A percentile compares a stretch with the other conserved stretches of the same genome.
Conservation (phyloP, 2,329 filamentous ascomycete genomes). For the Scytalidium sp. region DNA sequence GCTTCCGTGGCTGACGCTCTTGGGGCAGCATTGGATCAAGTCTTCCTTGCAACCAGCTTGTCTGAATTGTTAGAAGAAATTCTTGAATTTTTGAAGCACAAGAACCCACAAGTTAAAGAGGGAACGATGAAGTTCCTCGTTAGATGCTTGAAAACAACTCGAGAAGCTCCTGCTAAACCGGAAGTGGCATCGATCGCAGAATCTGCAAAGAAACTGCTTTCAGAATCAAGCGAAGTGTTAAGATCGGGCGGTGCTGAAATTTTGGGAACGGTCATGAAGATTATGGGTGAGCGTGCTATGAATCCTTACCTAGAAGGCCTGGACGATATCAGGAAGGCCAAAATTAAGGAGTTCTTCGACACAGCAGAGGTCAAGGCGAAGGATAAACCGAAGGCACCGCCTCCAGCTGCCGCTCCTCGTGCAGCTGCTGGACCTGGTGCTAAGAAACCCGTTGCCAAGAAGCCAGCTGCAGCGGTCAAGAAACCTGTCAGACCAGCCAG, state of each 20-base stretch:
- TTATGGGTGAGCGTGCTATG: slow-evolving; percentile 96
- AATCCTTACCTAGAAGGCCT: slow-evolving; percentile 85
- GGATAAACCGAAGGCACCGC: slow-evolving; percentile 81
- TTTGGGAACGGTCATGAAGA: slow-evolving; percentile 95
- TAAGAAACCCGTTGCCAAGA: slow-evolving; percentile 41
- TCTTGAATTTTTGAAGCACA: slow-evolving; percentile 79
- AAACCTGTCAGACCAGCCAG: slow-evolving; percentile 43
- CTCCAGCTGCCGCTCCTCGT: slow-evolving; percentile 57
- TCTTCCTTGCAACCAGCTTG: slow-evolving; percentile 64
- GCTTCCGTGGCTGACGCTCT: slow-evolving; percentile 83
- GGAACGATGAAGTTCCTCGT: slow-evolving; percentile 93
- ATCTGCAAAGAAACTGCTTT: slow-evolving; percentile 80
- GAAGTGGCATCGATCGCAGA: slow-evolving; percentile 88
- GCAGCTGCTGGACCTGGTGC: slow-evolving; percentile 37
- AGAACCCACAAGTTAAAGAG: slow-evolving; percentile 97
- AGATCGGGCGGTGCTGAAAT: slow-evolving; percentile 89
- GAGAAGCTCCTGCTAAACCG: slow-evolving; percentile 77
- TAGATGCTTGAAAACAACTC: slow-evolving; percentile 77
- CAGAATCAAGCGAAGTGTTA: slow-evolving; percentile 82
- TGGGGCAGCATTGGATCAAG: slow-evolving; percentile 74
- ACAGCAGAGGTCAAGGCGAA: slow-evolving; percentile 82
- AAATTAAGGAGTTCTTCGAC: slow-evolving; percentile 90
- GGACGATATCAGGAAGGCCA: slow-evolving; percentile 92
- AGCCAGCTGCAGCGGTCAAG: slow-evolving; percentile 40
- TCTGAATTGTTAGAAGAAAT: slow-evolving; percentile 92